These are phyloP conservation scores for Pyracantha coccinea DNA, from an alignment of 331 rosid species.

Conservation along the genomic window DNA sequence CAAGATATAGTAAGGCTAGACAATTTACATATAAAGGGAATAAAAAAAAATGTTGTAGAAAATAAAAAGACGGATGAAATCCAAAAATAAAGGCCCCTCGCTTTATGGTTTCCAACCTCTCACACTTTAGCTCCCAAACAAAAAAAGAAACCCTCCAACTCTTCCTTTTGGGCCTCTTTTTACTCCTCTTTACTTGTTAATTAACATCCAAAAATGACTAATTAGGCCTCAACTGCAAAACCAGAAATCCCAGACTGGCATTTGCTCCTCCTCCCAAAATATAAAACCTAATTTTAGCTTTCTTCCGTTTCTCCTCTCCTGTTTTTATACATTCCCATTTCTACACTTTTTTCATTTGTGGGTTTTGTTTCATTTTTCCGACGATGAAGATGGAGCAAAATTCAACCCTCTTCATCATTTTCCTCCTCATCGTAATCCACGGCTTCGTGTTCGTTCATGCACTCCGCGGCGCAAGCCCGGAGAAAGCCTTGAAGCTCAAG, in stretches of 20 bases:
- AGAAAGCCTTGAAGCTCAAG: constrained; percentile 20
- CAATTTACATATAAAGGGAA: too few species aligned
- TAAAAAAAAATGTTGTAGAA: too few species aligned
- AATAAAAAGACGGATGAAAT: not conserved
- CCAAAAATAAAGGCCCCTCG: constrained; percentile 21
- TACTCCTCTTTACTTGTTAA: not conserved
- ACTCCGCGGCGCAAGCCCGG: not conserved
- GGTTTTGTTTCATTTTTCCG: not conserved
- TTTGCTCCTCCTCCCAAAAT: too few species aligned
- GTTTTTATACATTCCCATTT: not conserved
- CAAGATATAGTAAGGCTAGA: too few species aligned
- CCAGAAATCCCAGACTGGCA: not conserved
- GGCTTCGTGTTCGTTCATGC: not conserved
- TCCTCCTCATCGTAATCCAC: constrained; percentile 6
- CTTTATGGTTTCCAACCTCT: constrained; percentile 5
- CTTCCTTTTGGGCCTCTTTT: not conserved
- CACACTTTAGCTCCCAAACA: not conserved
- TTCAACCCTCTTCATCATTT: constrained; percentile 13
- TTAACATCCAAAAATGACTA: not conserved
- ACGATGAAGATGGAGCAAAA: not conserved
- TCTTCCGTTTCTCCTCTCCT: not conserved
- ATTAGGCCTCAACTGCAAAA: not conserved
- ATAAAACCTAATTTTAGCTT: not conserved
- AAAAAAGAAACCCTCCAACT: not conserved
- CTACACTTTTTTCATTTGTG: not conserved